Evolutionary conservation across 202 grass and related monocot genomes (phyloP).

Genomic region (Zizania palustris): DNA sequence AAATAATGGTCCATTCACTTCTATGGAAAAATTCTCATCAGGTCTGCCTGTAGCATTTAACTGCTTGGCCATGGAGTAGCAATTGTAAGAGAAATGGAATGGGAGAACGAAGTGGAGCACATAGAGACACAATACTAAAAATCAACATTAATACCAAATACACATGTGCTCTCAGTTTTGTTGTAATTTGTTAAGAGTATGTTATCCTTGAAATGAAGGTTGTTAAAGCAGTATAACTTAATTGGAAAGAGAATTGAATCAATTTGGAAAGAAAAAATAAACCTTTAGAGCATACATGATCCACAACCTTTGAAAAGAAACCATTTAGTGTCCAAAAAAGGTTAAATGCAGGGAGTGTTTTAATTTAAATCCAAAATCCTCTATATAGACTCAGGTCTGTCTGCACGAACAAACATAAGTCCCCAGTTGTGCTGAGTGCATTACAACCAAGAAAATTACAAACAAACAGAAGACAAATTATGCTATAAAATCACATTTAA

Average conservation of each 20-base stretch:
- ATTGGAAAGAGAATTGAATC: constrained; percentile 11
- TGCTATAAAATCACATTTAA: constrained; percentile 26
- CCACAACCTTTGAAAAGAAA: not conserved
- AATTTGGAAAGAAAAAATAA: constrained; percentile 16
- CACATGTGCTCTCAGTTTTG: constrained; percentile 7
- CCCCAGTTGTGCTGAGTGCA: constrained; percentile 11
- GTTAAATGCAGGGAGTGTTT: constrained; percentile 16
- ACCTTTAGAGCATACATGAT: constrained; percentile 20
- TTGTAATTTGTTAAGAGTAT: constrained; percentile 5
- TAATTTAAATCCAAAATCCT: constrained; percentile 25
- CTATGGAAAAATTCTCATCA: constrained; percentile 85
- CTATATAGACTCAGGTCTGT: constrained; percentile 23
- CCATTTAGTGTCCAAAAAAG: constrained; percentile 20
- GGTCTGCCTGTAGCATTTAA: constrained; percentile 91
- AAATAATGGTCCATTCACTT: constrained; percentile 80
- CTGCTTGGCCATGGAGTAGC: constrained; percentile 57
- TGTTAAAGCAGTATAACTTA: constrained; percentile 15
- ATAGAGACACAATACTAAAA: constrained; percentile 18
- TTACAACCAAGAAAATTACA: constrained; percentile 27
- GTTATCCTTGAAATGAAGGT: constrained; percentile 25
- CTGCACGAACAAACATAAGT: constrained; percentile 7
- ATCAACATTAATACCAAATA: constrained; percentile 38
- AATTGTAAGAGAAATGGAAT: constrained; percentile 44
- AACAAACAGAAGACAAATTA: constrained; percentile 17
- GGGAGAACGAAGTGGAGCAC: constrained; percentile 6